phyloP scores from a whole-genome alignment of 805 yeast genomes.

The Saccharomyces cerevisiae region DNA sequence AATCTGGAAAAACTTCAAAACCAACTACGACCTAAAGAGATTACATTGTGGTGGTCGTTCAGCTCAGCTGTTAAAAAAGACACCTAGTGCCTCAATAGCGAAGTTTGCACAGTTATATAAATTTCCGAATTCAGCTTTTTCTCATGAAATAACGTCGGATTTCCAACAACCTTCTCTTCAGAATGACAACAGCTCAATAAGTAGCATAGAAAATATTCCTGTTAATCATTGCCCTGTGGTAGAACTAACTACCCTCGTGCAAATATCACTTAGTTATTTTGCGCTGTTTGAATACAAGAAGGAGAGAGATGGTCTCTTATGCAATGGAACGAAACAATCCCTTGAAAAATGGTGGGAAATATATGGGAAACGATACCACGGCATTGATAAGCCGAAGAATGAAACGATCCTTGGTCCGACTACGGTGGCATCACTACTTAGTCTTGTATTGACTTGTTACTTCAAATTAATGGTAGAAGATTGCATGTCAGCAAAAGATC shows the following conservation, averaged over 20 bases:
- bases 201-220: background rate
- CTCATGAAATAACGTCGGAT: background rate
- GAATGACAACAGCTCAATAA: background rate
- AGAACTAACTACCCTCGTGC: conserved; percentile 68
- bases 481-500: conserved; percentile 66
- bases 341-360: conserved; percentile 74
- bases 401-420: conserved; percentile 54
- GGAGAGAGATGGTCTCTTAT: conserved; percentile 77
- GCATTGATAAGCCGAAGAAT: conserved; percentile 28
- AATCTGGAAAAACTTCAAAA: conserved; percentile 50
- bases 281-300: conserved; percentile 52
- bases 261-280: conserved; percentile 70
- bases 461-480: conserved; percentile 54
- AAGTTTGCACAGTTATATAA: conserved; percentile 72
- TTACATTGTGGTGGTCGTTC: conserved; percentile 82
- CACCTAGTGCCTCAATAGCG: conserved; percentile 70
- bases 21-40: conserved; percentile 69
- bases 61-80: conserved; percentile 57
- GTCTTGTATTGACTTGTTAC: conserved; percentile 62
- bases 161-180: background rate
- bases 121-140: conserved; percentile 31
- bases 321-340: conserved; percentile 68
- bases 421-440: conserved; percentile 72
- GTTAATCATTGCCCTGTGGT: conserved; percentile 47
- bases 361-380: conserved; percentile 41